These are phyloP conservation scores for Geranium brycei DNA, from an alignment of 345 rosid species.

Conservation along the genomic window DNA sequence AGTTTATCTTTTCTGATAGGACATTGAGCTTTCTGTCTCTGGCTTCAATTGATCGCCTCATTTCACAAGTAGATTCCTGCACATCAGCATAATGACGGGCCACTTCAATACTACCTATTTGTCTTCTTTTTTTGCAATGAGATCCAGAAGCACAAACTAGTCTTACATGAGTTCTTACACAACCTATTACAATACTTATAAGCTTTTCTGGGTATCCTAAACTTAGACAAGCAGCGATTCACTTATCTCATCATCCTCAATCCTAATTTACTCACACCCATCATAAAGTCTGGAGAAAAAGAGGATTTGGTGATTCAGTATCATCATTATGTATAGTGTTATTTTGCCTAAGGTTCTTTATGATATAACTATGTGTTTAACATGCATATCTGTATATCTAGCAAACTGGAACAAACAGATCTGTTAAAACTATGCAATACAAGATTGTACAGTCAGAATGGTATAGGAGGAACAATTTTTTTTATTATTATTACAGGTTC, in stretches of 20 bases:
- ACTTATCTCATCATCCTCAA: too few relatives aligned
- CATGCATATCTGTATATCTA: background rate
- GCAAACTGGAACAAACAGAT: background rate
- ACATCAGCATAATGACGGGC: constrained; percentile 7
- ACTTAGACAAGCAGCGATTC: background rate
- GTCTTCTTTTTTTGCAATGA: too few relatives aligned
- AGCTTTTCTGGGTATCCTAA: background rate
- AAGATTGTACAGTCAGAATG: too few relatives aligned
- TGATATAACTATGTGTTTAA: background rate
- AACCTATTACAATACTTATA: background rate
- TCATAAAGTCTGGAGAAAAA: background rate
- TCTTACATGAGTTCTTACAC: background rate
- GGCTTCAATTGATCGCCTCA: constrained; percentile 48
- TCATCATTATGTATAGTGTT: background rate
- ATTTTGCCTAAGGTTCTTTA: background rate
- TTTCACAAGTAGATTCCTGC: constrained; percentile 64
- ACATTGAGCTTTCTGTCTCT: constrained; percentile 37
- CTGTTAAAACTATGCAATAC: too few relatives aligned
- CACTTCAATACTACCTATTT: background rate
- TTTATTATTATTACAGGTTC: too few relatives aligned
- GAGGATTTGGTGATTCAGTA: background rate
- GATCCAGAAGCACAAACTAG: background rate
- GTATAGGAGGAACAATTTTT: too few relatives aligned
- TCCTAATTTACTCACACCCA: background rate
- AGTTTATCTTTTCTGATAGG: constrained; percentile 41